Base-by-base conservation (phyloP, 2,329 filamentous ascomycete species). In the Microsporum ferrugineum region DNA sequence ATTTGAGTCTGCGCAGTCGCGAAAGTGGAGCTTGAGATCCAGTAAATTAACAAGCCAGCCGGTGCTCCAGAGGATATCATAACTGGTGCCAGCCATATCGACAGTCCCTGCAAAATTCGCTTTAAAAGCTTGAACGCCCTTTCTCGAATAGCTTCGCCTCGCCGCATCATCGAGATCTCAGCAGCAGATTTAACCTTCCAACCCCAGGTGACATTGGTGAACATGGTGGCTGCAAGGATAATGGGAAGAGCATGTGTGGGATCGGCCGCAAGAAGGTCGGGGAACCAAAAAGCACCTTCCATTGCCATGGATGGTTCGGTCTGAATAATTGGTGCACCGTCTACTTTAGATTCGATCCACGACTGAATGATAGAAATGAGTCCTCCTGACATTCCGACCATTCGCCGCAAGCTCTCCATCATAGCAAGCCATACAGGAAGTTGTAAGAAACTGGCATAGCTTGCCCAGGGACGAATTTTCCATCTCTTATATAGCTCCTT, bases 221-320 rank as follows among this genome's bases (percentile, higher is more conserved):
- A 69, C 61, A 84, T 78, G 3, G 77, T 72, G 0, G 70, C 73
- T 0, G 77, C 78, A 27, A 83, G 72, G 2, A 78, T 61, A 45
- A 78, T 73, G 0, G 82, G 81, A 1, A 85, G 72, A 1, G 75
- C 65, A 1, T 78, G 71, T 2, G 76, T 77, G 0, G 82, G 76
- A 65, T 86, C 84, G 6, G 80, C 72, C 0, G 75, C 67, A 3
- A 82, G 71, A 12, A 87, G 76, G 67, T 86, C 76, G 0, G 78
- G 76, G 61, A 85, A 84, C 83, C 83, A 87, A 1, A 84, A 72
- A 2, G 79, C 76, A n/a, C 83, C 83, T 71, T 84, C 83, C 5
- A 69, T 76, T 3, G 78, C 76, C 14, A 86, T 71, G 3, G 77
- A 76, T 2, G 78, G 77, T 64, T 84, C 80, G 36, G 79, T 51